These are phyloP conservation scores for Ophiostoma ips DNA, from an alignment of 2,329 filamentous ascomycete species.

Conservation along the genomic window DNA sequence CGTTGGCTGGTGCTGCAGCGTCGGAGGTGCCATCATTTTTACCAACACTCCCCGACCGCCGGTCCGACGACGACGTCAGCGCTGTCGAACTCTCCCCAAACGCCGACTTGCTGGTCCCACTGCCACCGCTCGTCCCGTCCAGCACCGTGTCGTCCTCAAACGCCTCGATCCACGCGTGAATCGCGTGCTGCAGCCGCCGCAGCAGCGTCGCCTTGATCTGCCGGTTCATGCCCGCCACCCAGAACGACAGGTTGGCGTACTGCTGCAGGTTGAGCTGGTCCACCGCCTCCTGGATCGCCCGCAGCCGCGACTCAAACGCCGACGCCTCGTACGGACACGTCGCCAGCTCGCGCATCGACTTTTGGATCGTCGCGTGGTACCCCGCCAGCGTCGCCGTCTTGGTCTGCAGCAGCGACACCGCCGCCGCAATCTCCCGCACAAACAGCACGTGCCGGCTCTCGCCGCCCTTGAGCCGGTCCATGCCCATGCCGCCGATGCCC, in stretches of 20 bases:
- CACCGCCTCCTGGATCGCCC: conserved; percentile 78
- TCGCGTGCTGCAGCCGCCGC: conserved; percentile 68
- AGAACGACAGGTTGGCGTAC: conserved; percentile 82
- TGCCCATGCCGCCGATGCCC: conserved; percentile 33
- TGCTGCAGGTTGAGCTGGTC: conserved; percentile 95
- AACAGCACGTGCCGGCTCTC: conserved; percentile 96
- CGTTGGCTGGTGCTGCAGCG: conserved; percentile 22
- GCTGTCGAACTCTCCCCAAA: background rate
- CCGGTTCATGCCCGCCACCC: conserved; percentile 77
- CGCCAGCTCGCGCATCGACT: conserved; percentile 68
- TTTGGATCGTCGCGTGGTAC: conserved; percentile 70
- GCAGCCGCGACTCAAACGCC: conserved; percentile 68
- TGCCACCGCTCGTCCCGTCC: conserved; percentile 26
- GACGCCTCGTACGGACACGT: conserved; percentile 69
- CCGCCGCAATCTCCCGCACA: conserved; percentile 79
- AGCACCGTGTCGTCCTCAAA: conserved; percentile 50
- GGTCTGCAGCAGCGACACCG: conserved; percentile 73
- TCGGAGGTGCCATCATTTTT: no score
- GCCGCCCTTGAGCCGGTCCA: conserved; percentile 42
- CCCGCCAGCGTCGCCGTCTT: conserved; percentile 69
- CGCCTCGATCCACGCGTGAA: conserved; percentile 73
- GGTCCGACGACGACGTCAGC: background rate
- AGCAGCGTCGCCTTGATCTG: conserved; percentile 72
- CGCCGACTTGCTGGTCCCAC: conserved; percentile 6
- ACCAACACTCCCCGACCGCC: no score